Evolutionary conservation across 352 stramenopile species (phyloP).

Genomic region (Globisporangium perplexum): DNA sequence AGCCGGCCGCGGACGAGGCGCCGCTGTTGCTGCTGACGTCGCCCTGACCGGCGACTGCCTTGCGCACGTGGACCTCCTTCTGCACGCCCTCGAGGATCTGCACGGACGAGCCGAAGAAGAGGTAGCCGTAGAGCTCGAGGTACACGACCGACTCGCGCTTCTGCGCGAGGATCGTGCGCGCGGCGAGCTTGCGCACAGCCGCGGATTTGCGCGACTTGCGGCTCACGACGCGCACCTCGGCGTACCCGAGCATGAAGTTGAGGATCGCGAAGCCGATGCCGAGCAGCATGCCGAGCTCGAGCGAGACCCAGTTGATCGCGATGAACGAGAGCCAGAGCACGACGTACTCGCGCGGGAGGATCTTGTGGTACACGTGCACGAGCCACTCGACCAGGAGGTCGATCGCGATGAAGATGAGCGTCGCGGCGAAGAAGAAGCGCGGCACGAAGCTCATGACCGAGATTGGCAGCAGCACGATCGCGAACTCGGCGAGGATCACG

Average conservation of each 20-base stretch:
- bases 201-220: constrained; percentile 49
- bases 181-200: constrained; percentile 62
- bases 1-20: constrained; percentile 1
- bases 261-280: constrained; percentile 88
- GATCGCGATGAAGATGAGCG: constrained; percentile 96
- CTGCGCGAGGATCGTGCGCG: constrained; percentile 49
- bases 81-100: constrained; percentile 81
- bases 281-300: constrained; percentile 95
- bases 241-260: constrained; percentile 81
- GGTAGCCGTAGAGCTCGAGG: constrained; percentile 75
- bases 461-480: constrained; percentile 87
- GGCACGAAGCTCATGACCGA: constrained; percentile 94
- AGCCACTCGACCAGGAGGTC: constrained; percentile 98
- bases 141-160: constrained; percentile 74
- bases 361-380: constrained; percentile 76
- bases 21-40: constrained; percentile 11
- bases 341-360: constrained; percentile 88
- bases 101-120: constrained; percentile 84
- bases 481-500: constrained; percentile 86
- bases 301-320: constrained; percentile 91
- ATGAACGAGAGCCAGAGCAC: constrained; percentile 92
- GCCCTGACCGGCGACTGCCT: constrained; percentile 15
- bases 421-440: constrained; percentile 96
- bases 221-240: constrained; percentile 64
- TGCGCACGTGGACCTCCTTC: constrained; percentile 60